Conservation (phyloP, 2,329 filamentous ascomycete genomes). For the Talaromyces islandicus region DNA sequence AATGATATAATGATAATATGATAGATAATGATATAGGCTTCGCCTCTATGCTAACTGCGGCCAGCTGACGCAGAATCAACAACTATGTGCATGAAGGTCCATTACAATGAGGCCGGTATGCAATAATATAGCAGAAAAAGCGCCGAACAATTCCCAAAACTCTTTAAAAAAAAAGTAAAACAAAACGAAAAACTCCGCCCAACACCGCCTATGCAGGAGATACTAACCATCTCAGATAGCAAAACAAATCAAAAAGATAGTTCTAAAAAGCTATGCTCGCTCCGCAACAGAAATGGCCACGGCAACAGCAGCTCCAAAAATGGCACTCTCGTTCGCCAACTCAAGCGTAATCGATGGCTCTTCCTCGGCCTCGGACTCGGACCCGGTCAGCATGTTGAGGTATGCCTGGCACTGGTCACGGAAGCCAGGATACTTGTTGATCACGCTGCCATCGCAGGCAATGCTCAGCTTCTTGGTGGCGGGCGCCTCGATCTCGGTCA, state of each 20-base stretch:
- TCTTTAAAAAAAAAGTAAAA: not conserved
- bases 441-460: slow-evolving; percentile 48
- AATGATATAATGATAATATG: slow-evolving; percentile 7
- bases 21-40: too few relatives aligned
- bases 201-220: slow-evolving; percentile 11
- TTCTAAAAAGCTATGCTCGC: slow-evolving; percentile 11
- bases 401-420: slow-evolving; percentile 38
- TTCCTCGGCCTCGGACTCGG: slow-evolving; percentile 17
- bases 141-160: not conserved
- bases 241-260: not conserved
- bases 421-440: slow-evolving; percentile 48
- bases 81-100: slow-evolving; percentile 6
- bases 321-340: slow-evolving; percentile 38
- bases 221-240: not conserved
- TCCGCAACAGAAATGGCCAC: slow-evolving; percentile 38
- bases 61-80: not conserved
- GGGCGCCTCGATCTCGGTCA: slow-evolving; percentile 25
- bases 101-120: slow-evolving; percentile 1
- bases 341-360: slow-evolving; percentile 32
- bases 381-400: slow-evolving; percentile 37
- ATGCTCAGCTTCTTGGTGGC: slow-evolving; percentile 34
- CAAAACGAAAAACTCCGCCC: not conserved
- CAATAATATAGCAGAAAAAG: too few relatives aligned
- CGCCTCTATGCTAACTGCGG: not conserved
- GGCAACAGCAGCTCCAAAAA: slow-evolving; percentile 42